Conservation (phyloP, 495 filamentous ascomycete species). For the Aspergillus conjunctus region DNA sequence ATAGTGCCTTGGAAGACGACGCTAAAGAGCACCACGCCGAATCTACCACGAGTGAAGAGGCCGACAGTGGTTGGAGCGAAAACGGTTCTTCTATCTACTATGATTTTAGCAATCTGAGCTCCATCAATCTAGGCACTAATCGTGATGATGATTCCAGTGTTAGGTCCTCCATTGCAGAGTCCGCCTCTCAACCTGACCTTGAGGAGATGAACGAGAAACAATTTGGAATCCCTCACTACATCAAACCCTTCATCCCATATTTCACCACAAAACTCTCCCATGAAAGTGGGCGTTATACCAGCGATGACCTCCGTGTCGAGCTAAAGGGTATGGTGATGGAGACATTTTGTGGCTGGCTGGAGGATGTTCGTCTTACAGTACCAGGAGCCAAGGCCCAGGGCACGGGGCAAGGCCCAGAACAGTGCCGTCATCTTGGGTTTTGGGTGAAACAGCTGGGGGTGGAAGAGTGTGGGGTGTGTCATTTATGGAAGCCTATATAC, state of each 20-base stretch:
- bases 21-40: not conserved
- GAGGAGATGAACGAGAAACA: not conserved
- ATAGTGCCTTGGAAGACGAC: constrained; percentile 6
- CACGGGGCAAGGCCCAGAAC: not conserved
- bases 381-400: constrained; percentile 8
- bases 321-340: constrained; percentile 35
- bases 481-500: constrained; percentile 37
- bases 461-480: constrained; percentile 33
- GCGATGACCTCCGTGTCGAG: constrained; percentile 30
- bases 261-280: constrained; percentile 32
- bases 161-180: not conserved
- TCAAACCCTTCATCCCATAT: constrained; percentile 30
- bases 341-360: constrained; percentile 33
- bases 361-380: constrained; percentile 21
- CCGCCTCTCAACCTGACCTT: not conserved
- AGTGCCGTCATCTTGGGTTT: constrained; percentile 35
- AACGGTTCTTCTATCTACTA: constrained; percentile 14
- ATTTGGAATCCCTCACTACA: constrained; percentile 4
- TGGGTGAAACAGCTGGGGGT: constrained; percentile 33
- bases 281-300: constrained; percentile 27
- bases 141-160: not conserved
- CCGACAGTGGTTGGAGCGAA: not conserved
- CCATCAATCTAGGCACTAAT: not conserved
- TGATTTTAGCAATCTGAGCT: constrained; percentile 7
- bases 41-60: not conserved